Conservation (phyloP, 2,329 filamentous ascomycete genomes). For the Alternaria arbusti region DNA sequence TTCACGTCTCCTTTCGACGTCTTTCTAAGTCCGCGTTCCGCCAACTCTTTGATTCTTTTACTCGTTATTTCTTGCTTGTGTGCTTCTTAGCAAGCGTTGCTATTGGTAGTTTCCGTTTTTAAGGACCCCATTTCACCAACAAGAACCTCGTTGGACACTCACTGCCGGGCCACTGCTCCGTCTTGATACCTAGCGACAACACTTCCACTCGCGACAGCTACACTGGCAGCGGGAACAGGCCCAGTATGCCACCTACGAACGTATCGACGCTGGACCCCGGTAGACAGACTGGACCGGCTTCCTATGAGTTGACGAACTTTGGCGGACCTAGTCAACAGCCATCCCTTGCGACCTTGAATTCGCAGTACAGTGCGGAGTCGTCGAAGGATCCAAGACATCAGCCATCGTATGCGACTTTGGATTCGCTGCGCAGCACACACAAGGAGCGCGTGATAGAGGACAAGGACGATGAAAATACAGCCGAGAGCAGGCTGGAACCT, state of each 20-base stretch:
- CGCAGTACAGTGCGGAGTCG: background rate
- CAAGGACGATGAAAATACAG: background rate
- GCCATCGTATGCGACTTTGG: background rate
- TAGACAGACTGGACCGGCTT: background rate
- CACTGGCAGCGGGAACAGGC: background rate
- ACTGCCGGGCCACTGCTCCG: background rate
- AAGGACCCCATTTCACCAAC: background rate
- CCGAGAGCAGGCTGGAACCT: slow-evolving; percentile 18
- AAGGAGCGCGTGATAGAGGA: slow-evolving; percentile 23
- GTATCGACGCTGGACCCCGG: background rate
- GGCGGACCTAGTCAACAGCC: slow-evolving; percentile 21
- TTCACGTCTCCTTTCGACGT: background rate
- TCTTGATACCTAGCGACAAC: background rate
- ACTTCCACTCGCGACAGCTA: background rate
- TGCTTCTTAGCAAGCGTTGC: background rate
- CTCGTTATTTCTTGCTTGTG: background rate
- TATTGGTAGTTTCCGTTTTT: background rate
- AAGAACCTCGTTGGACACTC: background rate
- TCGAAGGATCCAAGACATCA: background rate
- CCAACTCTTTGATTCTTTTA: background rate
- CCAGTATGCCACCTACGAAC: slow-evolving; percentile 3
- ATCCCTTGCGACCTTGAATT: slow-evolving; percentile 10
- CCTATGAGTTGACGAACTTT: slow-evolving; percentile 2
- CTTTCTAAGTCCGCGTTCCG: background rate
- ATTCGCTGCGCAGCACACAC: background rate